Evolutionary conservation across 2,329 filamentous ascomycete genomes (phyloP).

Genomic region (Fusarium tricinctum): DNA sequence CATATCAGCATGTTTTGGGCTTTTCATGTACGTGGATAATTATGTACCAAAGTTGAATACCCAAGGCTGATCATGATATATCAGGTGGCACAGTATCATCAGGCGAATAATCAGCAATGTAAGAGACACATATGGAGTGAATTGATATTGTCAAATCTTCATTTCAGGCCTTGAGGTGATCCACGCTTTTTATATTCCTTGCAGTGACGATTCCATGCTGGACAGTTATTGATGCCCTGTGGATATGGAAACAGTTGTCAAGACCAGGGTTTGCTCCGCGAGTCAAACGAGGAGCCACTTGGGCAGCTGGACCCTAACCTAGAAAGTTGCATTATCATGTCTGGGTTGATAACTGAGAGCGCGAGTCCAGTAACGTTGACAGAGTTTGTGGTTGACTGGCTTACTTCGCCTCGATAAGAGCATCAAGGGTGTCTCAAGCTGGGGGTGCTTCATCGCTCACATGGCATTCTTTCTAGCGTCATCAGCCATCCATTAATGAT

Average conservation of each 20-base stretch:
- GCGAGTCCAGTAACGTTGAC: too few species aligned
- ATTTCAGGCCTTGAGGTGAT: conserved; percentile 13
- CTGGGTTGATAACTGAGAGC: too few species aligned
- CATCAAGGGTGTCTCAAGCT: conserved; percentile 32
- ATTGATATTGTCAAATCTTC: background rate
- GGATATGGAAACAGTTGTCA: too few species aligned
- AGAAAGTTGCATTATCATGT: background rate
- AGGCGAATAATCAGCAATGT: conserved; percentile 5
- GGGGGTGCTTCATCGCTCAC: conserved; percentile 29
- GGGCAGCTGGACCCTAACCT: conserved; percentile 20
- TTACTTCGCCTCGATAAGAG: conserved; percentile 31
- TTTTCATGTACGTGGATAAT: conserved; percentile 6
- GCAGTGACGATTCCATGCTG: conserved; percentile 1
- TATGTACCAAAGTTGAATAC: background rate
- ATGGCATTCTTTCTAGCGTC: conserved; percentile 42
- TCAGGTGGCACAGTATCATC: conserved; percentile 17
- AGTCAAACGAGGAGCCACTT: conserved; percentile 20
- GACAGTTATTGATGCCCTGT: conserved; percentile 10
- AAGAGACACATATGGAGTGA: conserved; percentile 10
- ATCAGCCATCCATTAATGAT: conserved; percentile 15
- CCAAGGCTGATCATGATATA: conserved; percentile 9
- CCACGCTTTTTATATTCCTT: conserved; percentile 19
- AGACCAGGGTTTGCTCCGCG: too few species aligned
- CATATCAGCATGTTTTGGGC: conserved; percentile 27
- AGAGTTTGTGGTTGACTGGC: conserved; percentile 3